phyloP scores from a whole-genome alignment of 371 early-diverging fungal genomes.

The Rhizopus delemar region DNA sequence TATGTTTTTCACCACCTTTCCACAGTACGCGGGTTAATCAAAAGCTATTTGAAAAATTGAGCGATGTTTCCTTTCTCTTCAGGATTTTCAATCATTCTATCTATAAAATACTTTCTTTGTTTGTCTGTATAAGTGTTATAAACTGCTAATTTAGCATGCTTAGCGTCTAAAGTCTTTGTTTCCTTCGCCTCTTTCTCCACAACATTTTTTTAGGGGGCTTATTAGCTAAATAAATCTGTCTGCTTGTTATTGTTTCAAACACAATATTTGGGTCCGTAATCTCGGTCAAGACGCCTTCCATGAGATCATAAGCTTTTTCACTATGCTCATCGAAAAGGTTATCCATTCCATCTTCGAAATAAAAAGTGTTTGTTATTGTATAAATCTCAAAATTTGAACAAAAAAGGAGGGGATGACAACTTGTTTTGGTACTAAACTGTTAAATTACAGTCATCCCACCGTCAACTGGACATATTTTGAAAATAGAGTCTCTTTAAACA shows the following conservation, averaged over 20 bases:
- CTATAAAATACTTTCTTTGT: conserved; percentile 4
- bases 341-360: too few relatives aligned
- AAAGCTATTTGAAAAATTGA: conserved; percentile 3
- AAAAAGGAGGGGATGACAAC: too few relatives aligned
- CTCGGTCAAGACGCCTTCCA: conserved; percentile 7
- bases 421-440: too few relatives aligned
- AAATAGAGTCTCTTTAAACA: too few relatives aligned
- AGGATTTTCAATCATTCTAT: conserved; percentile 11
- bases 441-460: too few relatives aligned
- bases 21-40: conserved; percentile 8
- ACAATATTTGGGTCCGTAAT: conserved; percentile 6
- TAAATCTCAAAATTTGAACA: too few relatives aligned
- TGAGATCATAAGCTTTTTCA: conserved; percentile 8
- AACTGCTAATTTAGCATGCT: conserved; percentile 8
- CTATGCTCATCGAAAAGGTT: conserved; percentile 10
- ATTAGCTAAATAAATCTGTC: conserved; percentile 7
- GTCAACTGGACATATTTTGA: too few relatives aligned
- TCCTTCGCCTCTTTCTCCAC: conserved; percentile 5
- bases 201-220: conserved; percentile 8
- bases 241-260: conserved; percentile 13
- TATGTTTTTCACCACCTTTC: conserved; percentile 8
- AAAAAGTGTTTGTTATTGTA: too few relatives aligned
- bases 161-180: conserved; percentile 10
- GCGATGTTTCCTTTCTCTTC: conserved; percentile 10
- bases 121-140: conserved; percentile 6